A percentile compares a stretch with the other conserved stretches of the same genome.
phyloP scores from a whole-genome alignment of 176 grass and related monocot genomes.

The Saccharum officinarum region DNA sequence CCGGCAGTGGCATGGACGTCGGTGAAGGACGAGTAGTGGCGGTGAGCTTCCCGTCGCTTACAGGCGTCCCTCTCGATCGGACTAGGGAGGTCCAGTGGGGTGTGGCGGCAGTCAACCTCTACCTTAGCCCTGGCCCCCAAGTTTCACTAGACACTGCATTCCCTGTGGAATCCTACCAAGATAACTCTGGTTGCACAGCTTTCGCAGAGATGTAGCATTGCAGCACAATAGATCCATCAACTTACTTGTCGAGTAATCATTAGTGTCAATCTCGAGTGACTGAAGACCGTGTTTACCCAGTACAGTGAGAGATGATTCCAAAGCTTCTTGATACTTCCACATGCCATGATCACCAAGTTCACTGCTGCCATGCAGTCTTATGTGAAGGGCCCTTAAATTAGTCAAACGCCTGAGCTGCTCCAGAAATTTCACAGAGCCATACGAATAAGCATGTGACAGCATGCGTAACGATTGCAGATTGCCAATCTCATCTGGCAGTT shows the following conservation, averaged over 20 bases:
- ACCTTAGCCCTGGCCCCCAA: too few relatives aligned
- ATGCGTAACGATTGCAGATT: not conserved
- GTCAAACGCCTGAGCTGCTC: not conserved
- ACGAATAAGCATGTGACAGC: not conserved
- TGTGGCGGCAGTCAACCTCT: too few relatives aligned
- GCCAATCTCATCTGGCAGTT: not conserved
- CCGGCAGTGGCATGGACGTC: too few relatives aligned
- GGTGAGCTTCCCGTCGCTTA: too few relatives aligned
- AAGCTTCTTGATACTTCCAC: not conserved
- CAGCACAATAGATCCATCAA: not conserved
- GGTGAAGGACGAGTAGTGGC: too few relatives aligned
- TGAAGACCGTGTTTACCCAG: not conserved
- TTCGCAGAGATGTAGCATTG: not conserved
- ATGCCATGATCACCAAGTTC: not conserved
- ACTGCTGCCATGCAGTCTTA: not conserved
- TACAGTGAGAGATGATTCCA: not conserved
- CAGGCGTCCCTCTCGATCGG: too few relatives aligned
- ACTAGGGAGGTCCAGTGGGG: too few relatives aligned
- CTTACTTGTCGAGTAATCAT: not conserved
- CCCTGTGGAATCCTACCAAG: not conserved
- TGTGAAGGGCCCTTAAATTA: not conserved
- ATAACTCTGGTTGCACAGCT: not conserved
- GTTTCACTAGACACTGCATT: not conserved
- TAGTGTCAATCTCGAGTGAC: not conserved
- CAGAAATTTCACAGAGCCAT: not conserved